A percentile compares a stretch with the other conserved stretches of the same genome.
Evolutionary conservation across 306 rosid species (phyloP).

Genomic region (Argentina anserina): DNA sequence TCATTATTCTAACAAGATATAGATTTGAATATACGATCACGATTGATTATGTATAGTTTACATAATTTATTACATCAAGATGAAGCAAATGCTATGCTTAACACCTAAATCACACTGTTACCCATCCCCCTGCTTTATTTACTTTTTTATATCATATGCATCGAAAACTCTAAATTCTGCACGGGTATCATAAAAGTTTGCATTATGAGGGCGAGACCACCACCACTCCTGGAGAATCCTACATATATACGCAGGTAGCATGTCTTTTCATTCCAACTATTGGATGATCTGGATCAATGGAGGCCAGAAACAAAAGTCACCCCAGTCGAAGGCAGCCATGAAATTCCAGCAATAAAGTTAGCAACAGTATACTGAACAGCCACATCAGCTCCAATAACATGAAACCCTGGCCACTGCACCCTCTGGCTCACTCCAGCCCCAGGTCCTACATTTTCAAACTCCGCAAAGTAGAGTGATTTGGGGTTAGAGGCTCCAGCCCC

Average conservation of each 20-base stretch:
- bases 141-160: neutral
- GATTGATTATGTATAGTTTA: no score
- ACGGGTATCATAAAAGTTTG: neutral
- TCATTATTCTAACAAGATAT: no score
- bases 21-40: no score
- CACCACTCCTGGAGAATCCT: no score
- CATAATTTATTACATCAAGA: neutral
- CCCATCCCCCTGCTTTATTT: neutral
- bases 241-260: neutral
- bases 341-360: constrained; percentile 36
- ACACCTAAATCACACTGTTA: no score
- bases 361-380: constrained; percentile 39
- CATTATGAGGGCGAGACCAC: neutral
- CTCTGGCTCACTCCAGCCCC: constrained; percentile 34
- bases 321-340: constrained; percentile 48
- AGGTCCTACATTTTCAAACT: constrained; percentile 36
- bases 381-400: constrained; percentile 24
- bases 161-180: neutral
- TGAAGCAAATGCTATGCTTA: no score
- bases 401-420: constrained; percentile 48
- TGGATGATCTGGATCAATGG: neutral
- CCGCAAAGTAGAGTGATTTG: constrained; percentile 37
- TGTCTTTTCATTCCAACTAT: neutral
- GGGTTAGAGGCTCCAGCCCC: constrained; percentile 29
- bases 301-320: constrained; percentile 40